Evolutionary conservation across 139 green algal species (phyloP).

Genomic region (Parachlorella kessleri): DNA sequence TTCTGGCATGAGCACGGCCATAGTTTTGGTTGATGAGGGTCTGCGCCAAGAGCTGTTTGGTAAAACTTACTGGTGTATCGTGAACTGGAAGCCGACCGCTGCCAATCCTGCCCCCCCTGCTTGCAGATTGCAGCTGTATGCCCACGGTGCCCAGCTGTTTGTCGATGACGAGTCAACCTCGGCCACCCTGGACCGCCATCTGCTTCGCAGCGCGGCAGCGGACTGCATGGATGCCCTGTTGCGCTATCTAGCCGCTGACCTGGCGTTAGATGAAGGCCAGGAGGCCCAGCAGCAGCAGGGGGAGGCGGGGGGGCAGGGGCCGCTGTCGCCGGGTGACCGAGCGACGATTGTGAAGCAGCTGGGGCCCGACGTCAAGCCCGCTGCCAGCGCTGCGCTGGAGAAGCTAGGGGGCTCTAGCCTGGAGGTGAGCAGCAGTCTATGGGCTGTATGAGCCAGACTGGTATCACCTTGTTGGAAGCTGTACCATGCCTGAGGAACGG

Average conservation of each 20-base stretch:
- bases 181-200: constrained; percentile 58
- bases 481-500: too few species aligned
- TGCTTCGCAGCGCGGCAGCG: constrained; percentile 58
- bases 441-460: too few species aligned
- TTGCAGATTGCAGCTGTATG: constrained; percentile 65
- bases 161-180: constrained; percentile 41
- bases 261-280: background rate
- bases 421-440: constrained; percentile 1
- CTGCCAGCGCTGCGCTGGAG: constrained; percentile 26
- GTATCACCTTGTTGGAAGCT: background rate
- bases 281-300: background rate
- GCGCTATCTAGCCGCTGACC: constrained; percentile 41
- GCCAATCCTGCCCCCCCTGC: background rate
- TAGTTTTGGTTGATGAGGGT: too few species aligned
- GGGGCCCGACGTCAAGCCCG: constrained; percentile 34
- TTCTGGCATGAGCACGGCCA: too few species aligned
- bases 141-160: constrained; percentile 56
- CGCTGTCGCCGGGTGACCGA: constrained; percentile 41
- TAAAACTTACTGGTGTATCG: too few species aligned
- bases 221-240: constrained; percentile 70
- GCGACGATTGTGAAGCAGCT: constrained; percentile 34
- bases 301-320: background rate
- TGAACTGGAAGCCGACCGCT: too few species aligned
- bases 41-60: too few species aligned
- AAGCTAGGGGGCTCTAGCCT: constrained; percentile 24